Evolutionary conservation across 345 rosid species (phyloP).

Genomic region (Arabidopsis thaliana): TAIR10.1 NC_003074.8:10000501-10001000

Average conservation of each 20-base stretch:
- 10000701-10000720: constrained; percentile 1
- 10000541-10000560: constrained; percentile 84
- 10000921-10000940: constrained; percentile 24
- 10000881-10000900: constrained; percentile 36
- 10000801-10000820: constrained; percentile 74
- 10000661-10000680: background rate
- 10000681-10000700: background rate
- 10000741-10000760: background rate
- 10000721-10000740: background rate
- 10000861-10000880: constrained; percentile 67
- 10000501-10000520: constrained; percentile 79
- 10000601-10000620: constrained; percentile 98
- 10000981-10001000: constrained; percentile 91
- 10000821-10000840: constrained; percentile 91
- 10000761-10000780: constrained; percentile 66
- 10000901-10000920: constrained; percentile 4
- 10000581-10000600: constrained; percentile 98
- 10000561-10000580: constrained; percentile 88
- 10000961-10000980: constrained; percentile 94
- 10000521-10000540: constrained; percentile 86
- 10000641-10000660: background rate
- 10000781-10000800: constrained; percentile 74
- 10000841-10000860: constrained; percentile 88
- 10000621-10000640: constrained; percentile 81
- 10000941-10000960: constrained; percentile 56